phyloP scores from a whole-genome alignment of 2,329 filamentous ascomycete genomes.

The Talaromyces sp. region DNA sequence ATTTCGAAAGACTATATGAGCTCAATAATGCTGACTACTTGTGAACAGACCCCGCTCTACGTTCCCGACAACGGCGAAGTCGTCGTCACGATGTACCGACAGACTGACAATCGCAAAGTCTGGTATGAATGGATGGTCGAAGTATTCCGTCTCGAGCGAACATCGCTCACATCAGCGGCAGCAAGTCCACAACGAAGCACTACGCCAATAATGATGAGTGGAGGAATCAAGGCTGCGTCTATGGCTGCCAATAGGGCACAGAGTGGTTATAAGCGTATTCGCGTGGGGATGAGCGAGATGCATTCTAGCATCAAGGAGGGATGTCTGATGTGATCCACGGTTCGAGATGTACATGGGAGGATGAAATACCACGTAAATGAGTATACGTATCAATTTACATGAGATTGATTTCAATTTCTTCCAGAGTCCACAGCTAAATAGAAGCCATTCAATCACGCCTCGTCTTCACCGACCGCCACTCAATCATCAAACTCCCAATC shows the following conservation, averaged over 20 bases:
- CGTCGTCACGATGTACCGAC: slow-evolving; percentile 90
- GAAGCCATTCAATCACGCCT: slow-evolving; percentile 18
- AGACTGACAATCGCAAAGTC: slow-evolving; percentile 90
- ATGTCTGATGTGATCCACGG: slow-evolving; percentile 43
- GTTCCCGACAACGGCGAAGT: slow-evolving; percentile 81
- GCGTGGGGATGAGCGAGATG: slow-evolving; percentile 45
- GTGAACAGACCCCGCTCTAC: slow-evolving; percentile 71
- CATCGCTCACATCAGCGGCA: slow-evolving; percentile 16
- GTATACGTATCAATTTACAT: background rate
- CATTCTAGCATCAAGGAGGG: slow-evolving; percentile 50
- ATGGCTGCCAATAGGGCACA: slow-evolving; percentile 15
- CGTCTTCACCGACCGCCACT: slow-evolving; percentile 30
- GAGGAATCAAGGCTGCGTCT: slow-evolving; percentile 27
- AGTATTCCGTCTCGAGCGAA: slow-evolving; percentile 56
- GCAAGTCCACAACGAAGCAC: slow-evolving; percentile 19
- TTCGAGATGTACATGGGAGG: background rate
- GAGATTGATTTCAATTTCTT: background rate
- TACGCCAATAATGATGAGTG: slow-evolving; percentile 29
- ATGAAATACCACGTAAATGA: background rate
- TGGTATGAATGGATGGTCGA: slow-evolving; percentile 99
- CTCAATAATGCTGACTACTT: slow-evolving; percentile 18
- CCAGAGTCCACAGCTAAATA: background rate
- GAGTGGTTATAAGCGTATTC: slow-evolving; percentile 29
- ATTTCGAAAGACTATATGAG: background rate
- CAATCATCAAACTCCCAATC: slow-evolving; percentile 22